Conservation (phyloP, 495 filamentous ascomycete genomes). For the Opeltia flavorubescens region DNA sequence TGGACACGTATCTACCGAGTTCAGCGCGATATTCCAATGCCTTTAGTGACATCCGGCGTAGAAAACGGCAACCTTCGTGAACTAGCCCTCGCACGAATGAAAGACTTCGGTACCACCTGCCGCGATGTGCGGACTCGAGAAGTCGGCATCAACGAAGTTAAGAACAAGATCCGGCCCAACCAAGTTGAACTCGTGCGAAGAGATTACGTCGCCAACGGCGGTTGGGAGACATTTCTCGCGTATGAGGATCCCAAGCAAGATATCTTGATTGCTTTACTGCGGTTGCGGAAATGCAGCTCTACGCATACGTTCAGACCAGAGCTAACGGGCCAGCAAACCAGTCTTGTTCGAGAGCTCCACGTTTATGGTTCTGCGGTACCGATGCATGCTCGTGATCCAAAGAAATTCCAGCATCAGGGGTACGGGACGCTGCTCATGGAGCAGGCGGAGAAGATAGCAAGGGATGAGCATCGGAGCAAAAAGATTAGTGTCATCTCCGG, state of each 20-base stretch:
- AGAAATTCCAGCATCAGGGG: slow-evolving; percentile 96
- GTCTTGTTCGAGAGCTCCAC: slow-evolving; percentile 85
- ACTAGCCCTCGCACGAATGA: slow-evolving; percentile 86
- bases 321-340: slow-evolving; percentile 71
- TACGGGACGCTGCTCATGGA: slow-evolving; percentile 96
- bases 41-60: slow-evolving; percentile 87
- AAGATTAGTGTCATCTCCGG: slow-evolving; percentile 96
- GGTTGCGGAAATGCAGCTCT: slow-evolving; percentile 76
- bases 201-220: slow-evolving; percentile 87
- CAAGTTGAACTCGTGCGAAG: slow-evolving; percentile 94
- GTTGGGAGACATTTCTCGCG: slow-evolving; percentile 96
- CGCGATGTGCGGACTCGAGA: slow-evolving; percentile 96
- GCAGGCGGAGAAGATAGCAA: slow-evolving; percentile 87
- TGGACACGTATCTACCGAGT: slow-evolving; percentile 99
- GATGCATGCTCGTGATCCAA: slow-evolving; percentile 79
- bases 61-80: slow-evolving; percentile 97
- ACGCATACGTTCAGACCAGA: slow-evolving; percentile 87
- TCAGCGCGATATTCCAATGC: slow-evolving; percentile 97
- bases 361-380: slow-evolving; percentile 95
- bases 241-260: slow-evolving; percentile 99
- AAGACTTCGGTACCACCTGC: slow-evolving; percentile 94
- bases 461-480: slow-evolving; percentile 78
- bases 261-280: slow-evolving; percentile 83
- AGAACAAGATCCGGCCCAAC: slow-evolving; percentile 90
- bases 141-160: slow-evolving; percentile 97